Percentiles rank a stretch among this genome's conserved stretches.
phyloP scores from a whole-genome alignment of 2,329 filamentous ascomycete species.

The Neurospora sp. region DNA sequence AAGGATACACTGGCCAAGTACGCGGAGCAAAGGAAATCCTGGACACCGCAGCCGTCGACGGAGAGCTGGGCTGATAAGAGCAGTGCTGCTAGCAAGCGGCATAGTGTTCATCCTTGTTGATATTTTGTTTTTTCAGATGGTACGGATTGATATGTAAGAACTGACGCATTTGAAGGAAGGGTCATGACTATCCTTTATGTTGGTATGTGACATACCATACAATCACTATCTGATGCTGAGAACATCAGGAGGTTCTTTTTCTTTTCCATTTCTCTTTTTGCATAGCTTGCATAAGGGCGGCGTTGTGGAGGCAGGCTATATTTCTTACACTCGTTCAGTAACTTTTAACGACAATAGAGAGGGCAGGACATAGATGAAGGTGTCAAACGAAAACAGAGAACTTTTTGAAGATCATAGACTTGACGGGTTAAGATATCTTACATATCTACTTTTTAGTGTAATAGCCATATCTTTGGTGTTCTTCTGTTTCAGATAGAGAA shows the following conservation, averaged over 20 bases:
- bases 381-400: background rate
- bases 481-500: background rate
- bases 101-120: background rate
- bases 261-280: background rate
- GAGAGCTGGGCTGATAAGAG: background rate
- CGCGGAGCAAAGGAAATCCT: conserved; percentile 8
- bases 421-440: background rate
- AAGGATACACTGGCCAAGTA: conserved; percentile 5
- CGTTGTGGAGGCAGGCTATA: conserved; percentile 6
- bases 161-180: background rate
- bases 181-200: background rate
- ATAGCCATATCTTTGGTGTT: background rate
- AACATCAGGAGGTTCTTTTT: background rate
- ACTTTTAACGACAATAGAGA: background rate
- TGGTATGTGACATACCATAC: background rate
- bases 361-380: background rate
- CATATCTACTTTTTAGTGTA: background rate
- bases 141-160: background rate
- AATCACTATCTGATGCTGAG: background rate
- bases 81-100: background rate
- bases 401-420: background rate
- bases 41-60: conserved; percentile 1
- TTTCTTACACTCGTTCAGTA: background rate
- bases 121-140: background rate
- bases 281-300: background rate